Base-by-base conservation (phyloP, 108 stramenopile genomes). In the Cafeteria roenbergensis region DNA sequence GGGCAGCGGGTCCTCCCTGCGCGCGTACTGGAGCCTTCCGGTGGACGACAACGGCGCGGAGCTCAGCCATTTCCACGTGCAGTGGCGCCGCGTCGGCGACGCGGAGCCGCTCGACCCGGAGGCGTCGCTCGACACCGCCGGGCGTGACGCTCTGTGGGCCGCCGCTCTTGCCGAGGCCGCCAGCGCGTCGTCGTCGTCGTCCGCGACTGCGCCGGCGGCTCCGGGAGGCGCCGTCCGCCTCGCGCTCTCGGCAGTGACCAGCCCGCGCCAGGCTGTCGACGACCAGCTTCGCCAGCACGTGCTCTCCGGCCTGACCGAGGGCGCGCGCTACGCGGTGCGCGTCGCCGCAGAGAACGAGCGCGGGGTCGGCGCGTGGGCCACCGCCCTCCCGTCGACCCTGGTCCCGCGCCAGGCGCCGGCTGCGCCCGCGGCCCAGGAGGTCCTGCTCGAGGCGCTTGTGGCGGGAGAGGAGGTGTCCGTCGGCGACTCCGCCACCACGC, bases 21-120 rank as follows among this genome's bases (percentile, higher is more conserved):
- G n/a, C n/a, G n/a, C n/a, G n/a, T n/a, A n/a, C n/a, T n/a, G n/a
- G n/a, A n/a, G n/a, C n/a, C n/a, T n/a, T n/a, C n/a, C n/a, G n/a
- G n/a, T n/a, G n/a, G n/a, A n/a, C n/a, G n/a, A n/a, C n/a, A n/a
- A n/a, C n/a, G n/a, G n/a, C n/a, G n/a, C n/a, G n/a, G n/a, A n/a
- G n/a, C n/a, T n/a, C n/a, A n/a, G n/a, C n/a, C n/a, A n/a, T n/a
- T n/a, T n/a, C n/a, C n/a, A n/a, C n/a, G n/a, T n/a, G n/a, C 28
- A 64, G 68, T 0, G 68, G 28, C 37, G 53, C 60, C 24, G 75
- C 78, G 22, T 32, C 55, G 1, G 28, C 56, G 27, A 72, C 75
- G 22, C 73, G 64, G 26, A 58, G 42, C 12, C 6, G 6, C 12
- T 48, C 17, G 42, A 48, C 12, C 42, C 42, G 12, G 42, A 48